Evolutionary conservation across 2,329 filamentous ascomycete genomes (phyloP).

Genomic region (Xylaria sp.): DNA sequence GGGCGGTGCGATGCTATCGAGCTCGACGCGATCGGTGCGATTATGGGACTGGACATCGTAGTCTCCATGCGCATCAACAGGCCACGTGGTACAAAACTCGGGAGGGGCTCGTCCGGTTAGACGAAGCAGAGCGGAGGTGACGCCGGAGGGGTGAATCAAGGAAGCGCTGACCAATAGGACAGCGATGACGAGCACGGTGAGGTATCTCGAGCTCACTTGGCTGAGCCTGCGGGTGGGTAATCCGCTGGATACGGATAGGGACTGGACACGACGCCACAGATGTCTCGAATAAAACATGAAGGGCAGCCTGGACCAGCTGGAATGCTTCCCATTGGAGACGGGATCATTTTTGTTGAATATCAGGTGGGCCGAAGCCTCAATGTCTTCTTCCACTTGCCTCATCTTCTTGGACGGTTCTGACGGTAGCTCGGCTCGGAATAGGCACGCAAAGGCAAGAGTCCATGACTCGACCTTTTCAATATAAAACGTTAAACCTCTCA

Average conservation of each 20-base stretch:
- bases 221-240: constrained; percentile 23
- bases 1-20: constrained; percentile 26
- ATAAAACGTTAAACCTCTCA: neutral
- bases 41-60: constrained; percentile 19
- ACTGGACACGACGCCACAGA: constrained; percentile 23
- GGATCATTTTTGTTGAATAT: constrained; percentile 20
- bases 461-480: neutral
- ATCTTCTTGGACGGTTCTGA: constrained; percentile 8
- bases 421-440: neutral
- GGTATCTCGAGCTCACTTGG: constrained; percentile 23
- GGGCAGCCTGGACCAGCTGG: constrained; percentile 16
- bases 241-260: constrained; percentile 22
- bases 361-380: constrained; percentile 25
- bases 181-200: constrained; percentile 20
- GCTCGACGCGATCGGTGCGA: constrained; percentile 14
- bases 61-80: constrained; percentile 22
- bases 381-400: constrained; percentile 23
- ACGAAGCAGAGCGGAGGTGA: neutral
- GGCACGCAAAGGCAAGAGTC: neutral
- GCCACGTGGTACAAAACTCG: constrained; percentile 31
- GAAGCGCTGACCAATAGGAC: constrained; percentile 23
- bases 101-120: neutral
- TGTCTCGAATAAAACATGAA: constrained; percentile 9
- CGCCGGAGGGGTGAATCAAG: constrained; percentile 2
- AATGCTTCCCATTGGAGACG: constrained; percentile 15